phyloP scores from a whole-genome alignment of 1,284 basidiomycete species.

The Melampsora larici-populina region DNA sequence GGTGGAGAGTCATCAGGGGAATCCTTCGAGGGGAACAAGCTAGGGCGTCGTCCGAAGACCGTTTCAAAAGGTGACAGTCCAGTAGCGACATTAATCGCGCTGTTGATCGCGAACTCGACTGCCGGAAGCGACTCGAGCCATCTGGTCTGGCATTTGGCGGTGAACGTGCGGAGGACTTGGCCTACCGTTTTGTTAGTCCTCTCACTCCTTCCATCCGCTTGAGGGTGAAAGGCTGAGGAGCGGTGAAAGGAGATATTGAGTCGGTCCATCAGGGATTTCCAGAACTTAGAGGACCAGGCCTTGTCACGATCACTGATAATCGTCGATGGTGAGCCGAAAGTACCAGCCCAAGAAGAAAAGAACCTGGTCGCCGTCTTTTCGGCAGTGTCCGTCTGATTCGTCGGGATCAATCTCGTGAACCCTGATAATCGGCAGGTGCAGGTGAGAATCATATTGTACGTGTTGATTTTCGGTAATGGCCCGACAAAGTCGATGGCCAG shows the following conservation, averaged over 20 bases:
- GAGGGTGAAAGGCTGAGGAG: not conserved
- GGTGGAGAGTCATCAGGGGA: not conserved
- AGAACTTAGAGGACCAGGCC: conserved; percentile 1
- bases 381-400: too few species aligned
- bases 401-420: not conserved
- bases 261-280: not conserved
- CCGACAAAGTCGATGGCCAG: not conserved
- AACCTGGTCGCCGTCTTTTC: not conserved
- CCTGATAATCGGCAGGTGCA: too few species aligned
- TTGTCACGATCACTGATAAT: not conserved
- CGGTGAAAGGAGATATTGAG: too few species aligned
- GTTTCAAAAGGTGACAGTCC: not conserved
- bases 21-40: not conserved
- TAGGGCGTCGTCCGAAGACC: not conserved
- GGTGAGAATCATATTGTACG: not conserved
- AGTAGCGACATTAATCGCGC: not conserved
- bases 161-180: too few species aligned
- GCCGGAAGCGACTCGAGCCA: too few species aligned
- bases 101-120: too few species aligned
- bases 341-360: not conserved
- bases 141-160: not conserved
- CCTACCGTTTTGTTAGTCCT: conserved; percentile 7
- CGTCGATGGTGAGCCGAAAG: not conserved
- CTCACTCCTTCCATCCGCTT: conserved; percentile 8
- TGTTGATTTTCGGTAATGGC: not conserved